Evolutionary conservation across 352 stramenopile species (phyloP).

Genomic region (Globisporangium acanthophoron): DNA sequence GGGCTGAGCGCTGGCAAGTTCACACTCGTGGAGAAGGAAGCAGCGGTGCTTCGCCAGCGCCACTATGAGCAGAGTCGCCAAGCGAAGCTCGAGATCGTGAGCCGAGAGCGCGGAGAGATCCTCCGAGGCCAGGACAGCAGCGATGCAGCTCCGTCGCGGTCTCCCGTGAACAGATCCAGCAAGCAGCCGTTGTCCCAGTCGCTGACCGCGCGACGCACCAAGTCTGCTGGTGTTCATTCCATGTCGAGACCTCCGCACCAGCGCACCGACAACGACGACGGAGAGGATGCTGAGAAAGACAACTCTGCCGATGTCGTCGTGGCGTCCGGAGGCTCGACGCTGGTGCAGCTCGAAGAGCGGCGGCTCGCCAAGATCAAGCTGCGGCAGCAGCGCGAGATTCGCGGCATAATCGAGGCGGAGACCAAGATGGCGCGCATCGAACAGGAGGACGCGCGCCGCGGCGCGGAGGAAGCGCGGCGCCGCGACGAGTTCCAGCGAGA

Average conservation of each 20-base stretch:
- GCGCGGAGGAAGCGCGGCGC: constrained; percentile 41
- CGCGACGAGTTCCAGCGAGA: constrained; percentile 63
- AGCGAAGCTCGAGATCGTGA: constrained; percentile 52
- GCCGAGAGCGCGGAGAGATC: constrained; percentile 39
- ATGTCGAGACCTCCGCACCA: neutral
- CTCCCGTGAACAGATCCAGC: neutral
- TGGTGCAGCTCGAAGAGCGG: constrained; percentile 57
- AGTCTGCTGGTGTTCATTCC: constrained; percentile 1
- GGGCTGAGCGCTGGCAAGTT: constrained; percentile 31
- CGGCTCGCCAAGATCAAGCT: constrained; percentile 61
- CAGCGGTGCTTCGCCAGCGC: constrained; percentile 57
- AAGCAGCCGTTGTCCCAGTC: neutral
- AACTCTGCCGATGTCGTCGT: neutral
- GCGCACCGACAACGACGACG: constrained; percentile 4
- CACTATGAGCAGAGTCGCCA: constrained; percentile 67
- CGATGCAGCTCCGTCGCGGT: neutral
- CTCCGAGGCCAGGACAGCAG: neutral
- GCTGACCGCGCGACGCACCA: constrained; percentile 11
- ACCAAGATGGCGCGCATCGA: constrained; percentile 63
- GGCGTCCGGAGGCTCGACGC: constrained; percentile 35
- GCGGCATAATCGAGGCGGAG: constrained; percentile 74
- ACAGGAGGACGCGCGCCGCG: constrained; percentile 47
- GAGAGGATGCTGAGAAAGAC: neutral
- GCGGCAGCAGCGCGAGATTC: constrained; percentile 67
- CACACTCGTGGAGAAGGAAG: constrained; percentile 66